A percentile compares a stretch with the other conserved stretches of the same genome.
phyloP scores from a whole-genome alignment of 2,329 filamentous ascomycete species.

The Thelonectria olida region DNA sequence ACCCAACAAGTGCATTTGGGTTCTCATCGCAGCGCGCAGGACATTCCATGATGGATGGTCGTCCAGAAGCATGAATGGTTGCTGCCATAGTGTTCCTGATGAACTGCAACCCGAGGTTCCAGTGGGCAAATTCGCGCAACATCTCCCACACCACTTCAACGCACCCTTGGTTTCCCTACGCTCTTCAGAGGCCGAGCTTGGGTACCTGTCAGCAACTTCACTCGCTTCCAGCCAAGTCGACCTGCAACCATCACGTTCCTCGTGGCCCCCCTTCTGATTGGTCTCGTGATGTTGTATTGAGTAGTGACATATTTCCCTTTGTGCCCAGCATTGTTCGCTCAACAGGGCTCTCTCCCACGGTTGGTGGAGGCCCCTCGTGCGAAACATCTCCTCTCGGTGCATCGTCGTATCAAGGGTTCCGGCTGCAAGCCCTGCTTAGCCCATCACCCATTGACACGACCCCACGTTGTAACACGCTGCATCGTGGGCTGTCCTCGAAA shows the following conservation, averaged over 20 bases:
- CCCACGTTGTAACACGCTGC: slow-evolving; percentile 41
- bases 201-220: slow-evolving; percentile 19
- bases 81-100: slow-evolving; percentile 19
- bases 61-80: slow-evolving; percentile 26
- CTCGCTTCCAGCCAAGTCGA: slow-evolving; percentile 16
- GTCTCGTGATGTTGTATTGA: slow-evolving; percentile 31
- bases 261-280: slow-evolving; percentile 35
- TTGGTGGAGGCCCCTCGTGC: slow-evolving; percentile 28
- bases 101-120: slow-evolving; percentile 19
- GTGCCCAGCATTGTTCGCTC: slow-evolving; percentile 29
- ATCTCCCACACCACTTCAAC: slow-evolving; percentile 18
- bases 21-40: slow-evolving; percentile 8
- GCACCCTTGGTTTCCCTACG: slow-evolving; percentile 8
- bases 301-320: slow-evolving; percentile 27
- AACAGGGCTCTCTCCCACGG: slow-evolving; percentile 24
- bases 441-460: slow-evolving; percentile 41
- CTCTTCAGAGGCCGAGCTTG: slow-evolving; percentile 19
- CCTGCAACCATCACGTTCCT: slow-evolving; percentile 38
- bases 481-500: slow-evolving; percentile 34
- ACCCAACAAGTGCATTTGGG: slow-evolving; percentile 1
- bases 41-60: slow-evolving; percentile 32
- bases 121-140: slow-evolving; percentile 35
- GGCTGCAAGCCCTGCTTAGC: slow-evolving; percentile 26
- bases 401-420: slow-evolving; percentile 31
- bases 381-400: slow-evolving; percentile 28